phyloP scores from a whole-genome alignment of 2,329 filamentous ascomycete genomes.

The Alternaria brassicicola region DNA sequence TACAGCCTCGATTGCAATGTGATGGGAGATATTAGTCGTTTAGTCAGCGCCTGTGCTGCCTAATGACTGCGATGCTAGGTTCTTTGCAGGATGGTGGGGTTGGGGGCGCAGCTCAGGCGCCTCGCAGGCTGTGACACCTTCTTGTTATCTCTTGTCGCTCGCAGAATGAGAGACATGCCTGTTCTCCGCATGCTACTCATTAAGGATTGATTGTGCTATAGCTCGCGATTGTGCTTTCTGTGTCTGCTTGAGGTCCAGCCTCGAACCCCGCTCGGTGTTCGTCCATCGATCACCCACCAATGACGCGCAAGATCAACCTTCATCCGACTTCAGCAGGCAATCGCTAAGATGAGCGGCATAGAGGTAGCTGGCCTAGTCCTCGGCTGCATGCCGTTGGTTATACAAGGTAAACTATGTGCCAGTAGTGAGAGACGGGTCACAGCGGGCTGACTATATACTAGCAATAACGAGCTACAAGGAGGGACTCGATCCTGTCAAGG shows the following conservation, averaged over 20 bases:
- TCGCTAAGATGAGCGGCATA: slow-evolving; percentile 36
- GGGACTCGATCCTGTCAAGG: slow-evolving; percentile 49
- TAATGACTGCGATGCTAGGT: slow-evolving; percentile 6
- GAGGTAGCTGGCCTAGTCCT: slow-evolving; percentile 44
- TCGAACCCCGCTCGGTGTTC: slow-evolving; percentile 15
- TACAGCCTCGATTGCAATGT: slow-evolving; percentile 3
- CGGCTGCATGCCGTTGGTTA: slow-evolving; percentile 49
- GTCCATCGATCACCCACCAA: slow-evolving; percentile 5
- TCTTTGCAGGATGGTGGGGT: slow-evolving; percentile 10
- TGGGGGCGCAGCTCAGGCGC: slow-evolving; percentile 18
- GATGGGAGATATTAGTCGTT: background rate
- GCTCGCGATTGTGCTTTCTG: background rate
- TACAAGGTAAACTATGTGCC: slow-evolving; percentile 33
- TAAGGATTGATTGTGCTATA: background rate
- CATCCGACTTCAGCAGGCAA: background rate
- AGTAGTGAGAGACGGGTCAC: background rate
- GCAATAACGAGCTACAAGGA: slow-evolving; percentile 48
- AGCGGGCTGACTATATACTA: slow-evolving; percentile 11
- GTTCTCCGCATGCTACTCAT: background rate
- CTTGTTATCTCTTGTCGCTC: background rate
- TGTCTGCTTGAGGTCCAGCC: slow-evolving; percentile 1
- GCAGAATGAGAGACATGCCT: background rate
- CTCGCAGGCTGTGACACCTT: slow-evolving; percentile 5
- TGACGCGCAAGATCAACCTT: slow-evolving; percentile 7
- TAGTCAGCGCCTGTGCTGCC: slow-evolving; percentile 5